phyloP scores from a whole-genome alignment of 2,329 filamentous ascomycete species.

The Sporothrix dimorphospora region DNA sequence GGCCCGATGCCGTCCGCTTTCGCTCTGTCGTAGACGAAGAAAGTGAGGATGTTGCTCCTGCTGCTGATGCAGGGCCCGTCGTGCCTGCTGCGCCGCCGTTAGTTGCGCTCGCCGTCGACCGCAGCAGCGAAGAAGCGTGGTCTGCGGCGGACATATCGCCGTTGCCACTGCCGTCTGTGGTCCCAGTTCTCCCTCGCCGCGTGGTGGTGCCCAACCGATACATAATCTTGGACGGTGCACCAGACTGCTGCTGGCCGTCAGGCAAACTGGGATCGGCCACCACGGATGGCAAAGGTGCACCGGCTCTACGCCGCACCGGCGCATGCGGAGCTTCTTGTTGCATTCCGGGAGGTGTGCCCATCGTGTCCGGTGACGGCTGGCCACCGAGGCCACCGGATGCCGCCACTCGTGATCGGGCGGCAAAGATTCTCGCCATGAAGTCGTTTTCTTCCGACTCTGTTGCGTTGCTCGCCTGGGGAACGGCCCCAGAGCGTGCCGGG shows the following conservation, averaged over 20 bases:
- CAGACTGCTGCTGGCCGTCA: slow-evolving; percentile 25
- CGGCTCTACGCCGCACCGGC: slow-evolving; percentile 57
- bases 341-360: slow-evolving; percentile 65
- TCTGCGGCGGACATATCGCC: slow-evolving; percentile 43
- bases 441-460: slow-evolving; percentile 54
- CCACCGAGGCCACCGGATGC: slow-evolving; percentile 44
- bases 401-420: slow-evolving; percentile 52
- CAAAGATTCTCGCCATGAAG: slow-evolving; percentile 60
- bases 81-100: slow-evolving; percentile 25
- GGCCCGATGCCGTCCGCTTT: slow-evolving; percentile 92
- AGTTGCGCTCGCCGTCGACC: slow-evolving; percentile 37
- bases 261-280: slow-evolving; percentile 52
- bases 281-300: slow-evolving; percentile 50
- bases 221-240: slow-evolving; percentile 64
- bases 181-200: slow-evolving; percentile 41
- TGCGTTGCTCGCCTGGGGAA: background rate
- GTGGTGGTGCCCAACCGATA: slow-evolving; percentile 55
- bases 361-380: slow-evolving; percentile 51
- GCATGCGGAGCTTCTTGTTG: slow-evolving; percentile 54
- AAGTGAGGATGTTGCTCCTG: slow-evolving; percentile 36
- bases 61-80: background rate
- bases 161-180: slow-evolving; percentile 42
- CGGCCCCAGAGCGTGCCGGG: background rate
- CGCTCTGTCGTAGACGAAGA: slow-evolving; percentile 61
- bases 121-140: slow-evolving; percentile 43